phyloP scores from a whole-genome alignment of 1,139 yeast species.

The Kurtzmaniella quercitrusa region DNA sequence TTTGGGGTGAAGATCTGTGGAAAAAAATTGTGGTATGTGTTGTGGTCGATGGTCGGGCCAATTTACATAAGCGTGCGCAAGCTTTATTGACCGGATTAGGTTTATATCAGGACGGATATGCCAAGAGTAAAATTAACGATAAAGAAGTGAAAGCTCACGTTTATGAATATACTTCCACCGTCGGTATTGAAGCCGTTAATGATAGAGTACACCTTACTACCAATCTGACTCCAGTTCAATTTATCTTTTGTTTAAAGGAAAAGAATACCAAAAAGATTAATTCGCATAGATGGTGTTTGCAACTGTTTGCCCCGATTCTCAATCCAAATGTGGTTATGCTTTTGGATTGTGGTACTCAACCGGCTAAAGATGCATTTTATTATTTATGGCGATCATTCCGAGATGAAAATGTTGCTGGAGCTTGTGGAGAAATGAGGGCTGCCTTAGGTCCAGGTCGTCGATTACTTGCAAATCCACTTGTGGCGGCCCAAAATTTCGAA shows the following conservation, averaged over 20 bases:
- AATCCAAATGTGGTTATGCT: slow-evolving; percentile 69
- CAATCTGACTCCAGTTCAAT: slow-evolving; percentile 65
- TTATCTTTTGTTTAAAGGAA: slow-evolving; percentile 75
- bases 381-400: slow-evolving; percentile 74
- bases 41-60: slow-evolving; percentile 74
- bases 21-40: slow-evolving; percentile 71
- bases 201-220: slow-evolving; percentile 53
- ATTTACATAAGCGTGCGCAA: slow-evolving; percentile 61
- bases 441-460: slow-evolving; percentile 55
- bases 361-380: slow-evolving; percentile 67
- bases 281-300: slow-evolving; percentile 83
- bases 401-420: slow-evolving; percentile 77
- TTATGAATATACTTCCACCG: slow-evolving; percentile 76
- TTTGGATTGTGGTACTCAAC: slow-evolving; percentile 79
- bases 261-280: slow-evolving; percentile 72
- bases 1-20: slow-evolving; percentile 83
- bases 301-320: slow-evolving; percentile 69
- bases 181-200: slow-evolving; percentile 64
- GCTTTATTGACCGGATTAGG: slow-evolving; percentile 70
- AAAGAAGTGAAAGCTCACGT: slow-evolving; percentile 67
- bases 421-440: slow-evolving; percentile 81
- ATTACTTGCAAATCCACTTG: slow-evolving; percentile 65
- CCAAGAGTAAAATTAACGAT: slow-evolving; percentile 72
- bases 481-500: slow-evolving; percentile 83
- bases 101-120: slow-evolving; percentile 77